Evolutionary conservation across 805 yeast species (phyloP), one percentile per base, ranked within the genome.

Genomic region (Candida schatavii): DNA sequence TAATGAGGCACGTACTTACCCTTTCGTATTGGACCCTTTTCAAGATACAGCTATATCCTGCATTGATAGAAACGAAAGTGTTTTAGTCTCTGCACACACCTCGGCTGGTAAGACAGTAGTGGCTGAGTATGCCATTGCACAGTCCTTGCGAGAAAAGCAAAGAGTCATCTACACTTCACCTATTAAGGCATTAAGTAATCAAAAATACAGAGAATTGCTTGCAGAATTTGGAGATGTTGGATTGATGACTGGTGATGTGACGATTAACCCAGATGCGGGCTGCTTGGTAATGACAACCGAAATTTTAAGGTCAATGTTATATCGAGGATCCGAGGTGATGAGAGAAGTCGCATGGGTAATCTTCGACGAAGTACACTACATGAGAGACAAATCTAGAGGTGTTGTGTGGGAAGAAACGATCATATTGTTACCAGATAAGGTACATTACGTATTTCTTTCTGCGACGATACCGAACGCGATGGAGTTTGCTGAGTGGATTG

Each of bases 371-470:
- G 97, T 93, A 35, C 99, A 93, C 68, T 93, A 93, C 66, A 93
- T 93, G 95, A 83, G 97, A 68, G 99, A 93, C 62, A 85, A 88
- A 54, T 93, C 89, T 51, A 81, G 99, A 68, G 99, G 99, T 62
- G 99, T 93, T 40, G 99, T 93, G 27, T 93, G 99, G 99, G 99
- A 93, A 68, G 99, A 93, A 65, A 91, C 98, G 13, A 91, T 93
- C 50, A 93, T 93, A 44, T 70, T 93, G 59, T 73, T 93, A 33
- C 99, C 99, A 3, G 97, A 95, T 54, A 90, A 90, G 71, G 97
- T 93, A 14, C 91, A 86, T 50, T 88, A 90, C 56, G 97, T 91
- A 3, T 87, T 91, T 55, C 68, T 91, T 49, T 89, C 97, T 11
- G 98, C 98, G 37, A 91, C 99, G 1, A 91, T 91, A 51, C 99